Conservation (phyloP, 2,329 filamentous ascomycete genomes). For the Meredithiella fracta region DNA sequence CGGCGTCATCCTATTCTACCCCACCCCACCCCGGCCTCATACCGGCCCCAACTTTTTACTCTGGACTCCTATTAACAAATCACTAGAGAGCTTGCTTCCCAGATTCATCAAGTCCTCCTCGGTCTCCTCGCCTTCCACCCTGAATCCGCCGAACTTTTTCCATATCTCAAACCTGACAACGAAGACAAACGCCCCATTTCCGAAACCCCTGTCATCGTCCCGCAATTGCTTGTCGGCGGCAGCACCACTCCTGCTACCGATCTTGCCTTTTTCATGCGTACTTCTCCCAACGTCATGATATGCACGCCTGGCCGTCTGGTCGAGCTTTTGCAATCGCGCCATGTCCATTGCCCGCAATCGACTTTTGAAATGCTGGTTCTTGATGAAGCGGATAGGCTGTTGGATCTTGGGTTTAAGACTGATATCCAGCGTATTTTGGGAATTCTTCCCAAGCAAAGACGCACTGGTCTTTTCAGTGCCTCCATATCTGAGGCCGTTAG, state of each 20-base stretch:
- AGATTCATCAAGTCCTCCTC: constrained; percentile 70
- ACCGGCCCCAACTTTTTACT: neutral
- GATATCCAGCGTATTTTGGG: constrained; percentile 75
- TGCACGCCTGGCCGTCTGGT: constrained; percentile 81
- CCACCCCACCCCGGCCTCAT: neutral
- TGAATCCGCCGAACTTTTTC: constrained; percentile 52
- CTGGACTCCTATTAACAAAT: neutral
- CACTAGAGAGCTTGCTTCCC: constrained; percentile 69
- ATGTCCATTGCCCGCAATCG: constrained; percentile 75
- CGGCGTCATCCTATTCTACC: neutral
- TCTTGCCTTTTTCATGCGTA: constrained; percentile 64
- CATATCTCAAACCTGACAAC: constrained; percentile 32
- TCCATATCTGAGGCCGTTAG: constrained; percentile 91
- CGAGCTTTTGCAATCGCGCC: constrained; percentile 69
- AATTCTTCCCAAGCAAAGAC: constrained; percentile 75
- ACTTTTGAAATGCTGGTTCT: constrained; percentile 85
- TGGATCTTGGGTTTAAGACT: constrained; percentile 88
- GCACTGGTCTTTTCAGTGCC: constrained; percentile 87
- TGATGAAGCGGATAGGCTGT: constrained; percentile 81
- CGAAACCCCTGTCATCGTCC: constrained; percentile 43
- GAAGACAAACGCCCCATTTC: constrained; percentile 39
- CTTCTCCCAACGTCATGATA: constrained; percentile 75
- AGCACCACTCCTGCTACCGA: constrained; percentile 68
- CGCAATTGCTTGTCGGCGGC: constrained; percentile 78
- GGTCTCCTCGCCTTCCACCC: constrained; percentile 70